These are phyloP conservation scores for Bonnemaisonia californica DNA, from an alignment of 31 red algal genomes.

Conservation along the genomic window DNA sequence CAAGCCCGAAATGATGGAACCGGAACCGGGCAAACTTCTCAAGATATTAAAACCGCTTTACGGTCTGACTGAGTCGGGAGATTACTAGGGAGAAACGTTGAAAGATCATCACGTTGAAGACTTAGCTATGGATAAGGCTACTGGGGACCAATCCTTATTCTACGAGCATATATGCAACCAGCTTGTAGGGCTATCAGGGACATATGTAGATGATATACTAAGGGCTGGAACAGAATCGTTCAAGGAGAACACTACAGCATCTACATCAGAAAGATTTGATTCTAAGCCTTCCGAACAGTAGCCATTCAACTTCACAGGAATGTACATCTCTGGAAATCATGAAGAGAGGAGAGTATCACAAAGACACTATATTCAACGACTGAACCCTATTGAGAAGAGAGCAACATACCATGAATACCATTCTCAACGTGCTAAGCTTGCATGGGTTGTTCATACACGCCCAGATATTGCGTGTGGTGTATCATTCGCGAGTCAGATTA, in stretches of 20 bases:
- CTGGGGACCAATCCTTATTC: neutral
- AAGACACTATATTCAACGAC: neutral
- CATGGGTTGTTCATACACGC: neutral
- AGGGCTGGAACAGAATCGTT: neutral
- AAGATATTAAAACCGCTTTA: no score
- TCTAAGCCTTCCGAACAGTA: neutral
- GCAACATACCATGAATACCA: neutral
- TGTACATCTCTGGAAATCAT: neutral
- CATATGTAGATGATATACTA: no score
- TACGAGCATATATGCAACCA: neutral
- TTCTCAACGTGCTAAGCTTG: neutral
- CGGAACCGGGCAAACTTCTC: no score
- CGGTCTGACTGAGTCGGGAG: no score
- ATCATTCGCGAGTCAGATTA: neutral
- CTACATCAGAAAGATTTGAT: neutral
- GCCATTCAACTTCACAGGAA: neutral
- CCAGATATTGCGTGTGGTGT: constrained; percentile 12
- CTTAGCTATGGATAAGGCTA: neutral
- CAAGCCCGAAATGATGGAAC: no score
- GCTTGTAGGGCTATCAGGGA: neutral
- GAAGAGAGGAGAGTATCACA: neutral
- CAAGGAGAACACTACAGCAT: neutral
- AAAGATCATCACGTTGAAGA: neutral
- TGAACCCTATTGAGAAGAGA: neutral
- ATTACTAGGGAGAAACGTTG: neutral